Conservation (phyloP, 306 rosid genomes). For the cucumber (Cucumis sativus) region DNA sequence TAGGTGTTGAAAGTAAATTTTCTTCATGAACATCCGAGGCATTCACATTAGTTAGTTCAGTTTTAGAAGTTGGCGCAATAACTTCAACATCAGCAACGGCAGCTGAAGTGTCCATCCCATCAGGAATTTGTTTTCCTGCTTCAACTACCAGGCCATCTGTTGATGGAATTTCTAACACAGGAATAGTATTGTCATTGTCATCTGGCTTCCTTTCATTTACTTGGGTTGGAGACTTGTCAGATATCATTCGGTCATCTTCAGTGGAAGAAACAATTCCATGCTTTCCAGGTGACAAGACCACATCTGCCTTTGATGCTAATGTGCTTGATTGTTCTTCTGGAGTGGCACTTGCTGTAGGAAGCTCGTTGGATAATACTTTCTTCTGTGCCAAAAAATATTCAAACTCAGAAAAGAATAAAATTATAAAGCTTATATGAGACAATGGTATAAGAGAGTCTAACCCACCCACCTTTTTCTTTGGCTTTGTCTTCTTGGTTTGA, state of each 20-base stretch:
- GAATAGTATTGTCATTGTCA: constrained; percentile 19
- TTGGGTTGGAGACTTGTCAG: constrained; percentile 19
- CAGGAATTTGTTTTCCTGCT: constrained; percentile 23
- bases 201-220: constrained; percentile 25
- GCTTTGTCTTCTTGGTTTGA: constrained; percentile 48
- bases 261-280: constrained; percentile 25
- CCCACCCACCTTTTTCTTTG: constrained; percentile 76
- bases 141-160: constrained; percentile 27
- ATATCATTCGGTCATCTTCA: constrained; percentile 30
- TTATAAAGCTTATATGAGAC: constrained; percentile 7
- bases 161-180: constrained; percentile 21
- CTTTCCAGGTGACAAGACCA: constrained; percentile 20
- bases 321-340: constrained; percentile 28
- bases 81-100: constrained; percentile 26
- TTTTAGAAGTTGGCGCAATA: constrained; percentile 27
- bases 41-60: constrained; percentile 31
- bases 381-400: constrained; percentile 39
- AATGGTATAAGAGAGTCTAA: constrained; percentile 5
- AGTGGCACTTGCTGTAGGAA: constrained; percentile 20
- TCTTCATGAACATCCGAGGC: constrained; percentile 33
- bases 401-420: neutral
- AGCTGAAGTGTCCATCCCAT: constrained; percentile 23
- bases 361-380: constrained; percentile 17
- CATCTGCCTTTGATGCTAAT: constrained; percentile 20
- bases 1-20: constrained; percentile 13